Percentiles rank a stretch among this genome's conserved stretches.
Evolutionary conservation across 1,284 basidiomycete species (phyloP).

Genomic region (Ustanciosporium gigantosporum): DNA sequence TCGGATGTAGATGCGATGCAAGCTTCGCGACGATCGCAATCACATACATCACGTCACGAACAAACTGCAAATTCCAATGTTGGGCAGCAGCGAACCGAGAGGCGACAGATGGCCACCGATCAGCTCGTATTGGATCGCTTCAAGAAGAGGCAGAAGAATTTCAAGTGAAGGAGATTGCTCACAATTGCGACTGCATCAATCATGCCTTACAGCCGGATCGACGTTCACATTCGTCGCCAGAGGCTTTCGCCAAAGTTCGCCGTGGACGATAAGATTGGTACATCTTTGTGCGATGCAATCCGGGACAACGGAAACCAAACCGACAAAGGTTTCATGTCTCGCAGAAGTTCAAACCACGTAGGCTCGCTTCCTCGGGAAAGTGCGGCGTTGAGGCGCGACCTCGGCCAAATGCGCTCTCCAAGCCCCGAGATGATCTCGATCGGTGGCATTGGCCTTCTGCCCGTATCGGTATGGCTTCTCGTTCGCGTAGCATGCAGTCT

Average conservation of each 20-base stretch:
- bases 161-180: neutral
- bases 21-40: conserved; percentile 69
- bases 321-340: too few species aligned
- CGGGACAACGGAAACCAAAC: too few species aligned
- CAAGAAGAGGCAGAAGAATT: conserved; percentile 45
- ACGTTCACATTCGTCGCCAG: too few species aligned
- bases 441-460: neutral
- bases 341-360: too few species aligned
- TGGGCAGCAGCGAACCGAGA: too few species aligned
- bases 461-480: conserved; percentile 12
- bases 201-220: too few species aligned
- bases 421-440: neutral
- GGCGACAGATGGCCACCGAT: conserved; percentile 82
- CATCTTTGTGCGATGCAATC: too few species aligned
- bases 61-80: too few species aligned
- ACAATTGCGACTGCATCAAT: neutral
- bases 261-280: too few species aligned
- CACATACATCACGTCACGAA: conserved; percentile 4
- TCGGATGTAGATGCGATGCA: conserved; percentile 83
- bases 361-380: too few species aligned
- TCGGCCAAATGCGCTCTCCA: conserved; percentile 7
- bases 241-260: too few species aligned
- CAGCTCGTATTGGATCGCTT: conserved; percentile 72
- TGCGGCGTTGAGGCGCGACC: neutral
- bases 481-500: conserved; percentile 23